Evolutionary conservation across 495 filamentous ascomycete genomes (phyloP).

Genomic region (Talaromyces borbonicus): DNA sequence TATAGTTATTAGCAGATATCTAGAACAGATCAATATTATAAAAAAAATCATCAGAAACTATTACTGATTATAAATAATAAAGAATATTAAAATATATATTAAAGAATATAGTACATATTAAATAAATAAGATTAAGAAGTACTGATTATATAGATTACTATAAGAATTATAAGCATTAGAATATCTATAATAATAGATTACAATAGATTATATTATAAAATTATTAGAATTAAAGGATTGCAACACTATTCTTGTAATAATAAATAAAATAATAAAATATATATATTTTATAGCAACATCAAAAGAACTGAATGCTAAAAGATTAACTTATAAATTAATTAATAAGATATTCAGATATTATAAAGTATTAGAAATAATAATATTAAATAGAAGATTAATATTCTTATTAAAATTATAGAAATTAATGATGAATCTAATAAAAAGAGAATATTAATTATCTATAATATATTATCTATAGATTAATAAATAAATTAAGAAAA

Average conservation of each 20-base stretch:
- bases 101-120: too few relatives aligned
- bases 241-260: neutral
- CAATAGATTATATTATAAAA: too few relatives aligned
- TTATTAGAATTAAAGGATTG: too few relatives aligned
- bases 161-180: too few relatives aligned
- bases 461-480: conserved; percentile 16
- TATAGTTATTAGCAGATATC: too few relatives aligned
- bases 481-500: conserved; percentile 21
- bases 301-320: too few relatives aligned
- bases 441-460: neutral
- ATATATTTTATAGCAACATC: neutral
- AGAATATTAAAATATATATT: neutral
- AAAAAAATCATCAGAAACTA: neutral
- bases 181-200: too few relatives aligned
- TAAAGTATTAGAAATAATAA: neutral
- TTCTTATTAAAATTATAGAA: neutral
- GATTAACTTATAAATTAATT: too few relatives aligned
- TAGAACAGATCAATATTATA: too few relatives aligned
- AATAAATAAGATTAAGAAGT: too few relatives aligned
- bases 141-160: too few relatives aligned
- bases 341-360: neutral
- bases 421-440: too few relatives aligned
- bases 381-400: neutral
- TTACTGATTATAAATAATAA: neutral
- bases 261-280: neutral